phyloP scores from a whole-genome alignment of 2,329 filamentous ascomycete genomes.

The Xylariomycetidae sp. region DNA sequence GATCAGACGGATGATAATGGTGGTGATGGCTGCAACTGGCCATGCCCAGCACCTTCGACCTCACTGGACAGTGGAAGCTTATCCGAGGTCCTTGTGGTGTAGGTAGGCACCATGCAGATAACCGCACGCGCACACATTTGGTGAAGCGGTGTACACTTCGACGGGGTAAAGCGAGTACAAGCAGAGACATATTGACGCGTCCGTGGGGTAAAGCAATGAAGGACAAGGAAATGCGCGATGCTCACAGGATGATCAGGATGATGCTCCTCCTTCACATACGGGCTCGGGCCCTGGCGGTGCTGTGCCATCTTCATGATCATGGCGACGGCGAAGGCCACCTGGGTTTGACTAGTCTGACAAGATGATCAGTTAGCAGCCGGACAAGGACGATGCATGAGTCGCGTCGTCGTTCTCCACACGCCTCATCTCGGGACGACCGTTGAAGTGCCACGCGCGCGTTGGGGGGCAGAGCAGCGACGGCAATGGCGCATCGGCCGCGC shows the following conservation, averaged over 20 bases:
- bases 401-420: constrained; percentile 18
- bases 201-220: background rate
- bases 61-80: no score
- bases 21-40: no score
- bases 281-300: constrained; percentile 36
- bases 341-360: no score
- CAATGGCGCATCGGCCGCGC: constrained; percentile 1
- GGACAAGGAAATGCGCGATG: constrained; percentile 7
- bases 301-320: constrained; percentile 42
- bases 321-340: no score
- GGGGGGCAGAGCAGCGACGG: no score
- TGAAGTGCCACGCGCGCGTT: constrained; percentile 12
- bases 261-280: constrained; percentile 36
- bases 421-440: constrained; percentile 18
- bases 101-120: no score
- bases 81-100: no score
- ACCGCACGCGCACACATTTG: no score
- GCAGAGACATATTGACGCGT: constrained; percentile 2
- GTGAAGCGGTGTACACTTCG: no score
- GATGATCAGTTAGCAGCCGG: constrained; percentile 8
- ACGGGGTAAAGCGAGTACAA: no score
- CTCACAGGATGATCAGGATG: constrained; percentile 37
- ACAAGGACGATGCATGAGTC: constrained; percentile 21
- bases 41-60: no score
- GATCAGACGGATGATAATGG: no score